These are phyloP conservation scores for Saccharomyces hybrid DNA, from an alignment of 1,139 yeast species.

Conservation along the genomic window DNA sequence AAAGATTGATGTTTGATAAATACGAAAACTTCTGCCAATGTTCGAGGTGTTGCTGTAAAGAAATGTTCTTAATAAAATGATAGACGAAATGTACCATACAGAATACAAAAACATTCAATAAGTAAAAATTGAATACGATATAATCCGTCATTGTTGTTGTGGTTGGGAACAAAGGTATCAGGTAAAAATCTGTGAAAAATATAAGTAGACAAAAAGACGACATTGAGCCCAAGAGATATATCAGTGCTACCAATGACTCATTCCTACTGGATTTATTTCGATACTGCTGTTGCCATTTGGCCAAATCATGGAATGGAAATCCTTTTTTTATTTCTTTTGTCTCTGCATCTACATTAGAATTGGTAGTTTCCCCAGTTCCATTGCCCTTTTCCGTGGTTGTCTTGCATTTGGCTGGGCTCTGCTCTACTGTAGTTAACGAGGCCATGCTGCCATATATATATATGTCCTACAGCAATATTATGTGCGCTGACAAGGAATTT, in stretches of 20 bases:
- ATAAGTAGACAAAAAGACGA: constrained; percentile 9
- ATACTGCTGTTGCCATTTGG: constrained; percentile 2
- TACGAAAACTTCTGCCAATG: constrained; percentile 11
- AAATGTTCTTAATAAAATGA: constrained; percentile 12
- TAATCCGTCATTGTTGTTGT: constrained; percentile 18
- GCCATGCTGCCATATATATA: not conserved
- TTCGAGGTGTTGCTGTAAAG: constrained; percentile 5
- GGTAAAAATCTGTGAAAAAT: constrained; percentile 12
- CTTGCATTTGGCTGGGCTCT: not conserved
- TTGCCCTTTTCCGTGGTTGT: not conserved
- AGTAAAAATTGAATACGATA: constrained; percentile 13
- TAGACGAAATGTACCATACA: constrained; percentile 6
- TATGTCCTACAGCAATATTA: not conserved
- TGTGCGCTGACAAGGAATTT: not conserved
- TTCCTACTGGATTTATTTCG: not conserved
- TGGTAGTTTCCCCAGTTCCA: not conserved
- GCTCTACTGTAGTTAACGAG: not conserved
- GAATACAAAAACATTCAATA: constrained; percentile 11
- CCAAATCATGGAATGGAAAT: constrained; percentile 1
- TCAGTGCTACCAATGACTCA: not conserved
- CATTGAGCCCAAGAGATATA: not conserved
- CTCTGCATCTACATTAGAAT: not conserved
- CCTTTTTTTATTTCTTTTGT: not conserved
- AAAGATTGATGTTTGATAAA: constrained; percentile 8
- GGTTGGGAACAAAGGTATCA: constrained; percentile 12